A percentile compares a stretch with the other conserved stretches of the same genome.
phyloP scores from a whole-genome alignment of 306 rosid species.

The Dryas octopetala region DNA sequence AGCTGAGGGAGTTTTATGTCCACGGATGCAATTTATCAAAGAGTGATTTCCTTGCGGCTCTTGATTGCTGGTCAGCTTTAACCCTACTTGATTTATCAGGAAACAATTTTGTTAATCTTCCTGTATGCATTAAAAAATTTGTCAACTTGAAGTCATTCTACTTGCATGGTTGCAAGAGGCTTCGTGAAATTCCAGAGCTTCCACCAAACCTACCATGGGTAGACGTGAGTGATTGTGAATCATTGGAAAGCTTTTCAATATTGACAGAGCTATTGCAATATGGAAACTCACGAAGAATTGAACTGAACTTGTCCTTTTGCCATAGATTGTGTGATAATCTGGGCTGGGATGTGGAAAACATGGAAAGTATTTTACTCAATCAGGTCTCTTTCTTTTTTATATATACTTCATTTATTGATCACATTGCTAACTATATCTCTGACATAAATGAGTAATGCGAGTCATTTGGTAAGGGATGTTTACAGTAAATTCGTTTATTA shows the following conservation, averaged over 20 bases:
- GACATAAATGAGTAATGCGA: no score
- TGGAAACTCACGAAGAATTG: not conserved
- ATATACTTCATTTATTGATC: no score
- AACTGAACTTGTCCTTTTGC: not conserved
- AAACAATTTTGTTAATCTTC: not conserved
- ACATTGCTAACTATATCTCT: no score
- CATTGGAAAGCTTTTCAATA: not conserved
- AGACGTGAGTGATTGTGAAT: not conserved
- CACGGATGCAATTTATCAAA: not conserved
- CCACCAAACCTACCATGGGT: not conserved
- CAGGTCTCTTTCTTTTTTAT: no score
- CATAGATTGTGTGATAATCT: not conserved
- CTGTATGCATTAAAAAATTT: not conserved
- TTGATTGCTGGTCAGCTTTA: not conserved
- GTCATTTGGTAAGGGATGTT: no score
- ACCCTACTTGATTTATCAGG: not conserved
- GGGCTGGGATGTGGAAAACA: not conserved
- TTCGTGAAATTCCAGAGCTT: not conserved
- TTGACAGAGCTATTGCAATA: not conserved
- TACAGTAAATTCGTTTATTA: no score
- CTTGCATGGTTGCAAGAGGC: not conserved
- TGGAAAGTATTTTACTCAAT: not conserved
- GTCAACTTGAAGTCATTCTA: not conserved
- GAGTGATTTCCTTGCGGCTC: not conserved
- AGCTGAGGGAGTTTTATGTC: fast-evolving